phyloP scores from a whole-genome alignment of 2,329 filamentous ascomycete genomes.

The Penicillium aurantiogriseum region DNA sequence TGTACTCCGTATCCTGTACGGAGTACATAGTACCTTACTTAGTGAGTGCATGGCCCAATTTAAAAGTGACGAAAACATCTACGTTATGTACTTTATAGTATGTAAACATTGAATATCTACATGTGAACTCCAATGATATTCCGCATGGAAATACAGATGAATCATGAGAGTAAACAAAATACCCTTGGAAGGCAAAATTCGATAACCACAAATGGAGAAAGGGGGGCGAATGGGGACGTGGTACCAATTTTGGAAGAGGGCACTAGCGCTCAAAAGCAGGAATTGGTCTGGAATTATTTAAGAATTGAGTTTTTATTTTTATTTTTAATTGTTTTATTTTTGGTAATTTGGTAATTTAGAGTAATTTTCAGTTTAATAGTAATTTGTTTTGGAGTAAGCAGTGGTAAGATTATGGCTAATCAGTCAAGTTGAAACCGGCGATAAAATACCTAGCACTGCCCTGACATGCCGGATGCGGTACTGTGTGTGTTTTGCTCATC shows the following conservation, averaged over 20 bases:
- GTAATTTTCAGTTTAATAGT: neutral
- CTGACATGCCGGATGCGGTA: slow-evolving; percentile 19
- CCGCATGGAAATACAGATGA: neutral
- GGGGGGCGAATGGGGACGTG: slow-evolving; percentile 2
- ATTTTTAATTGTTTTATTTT: neutral
- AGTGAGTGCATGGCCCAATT: neutral
- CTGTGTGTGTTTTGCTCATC: slow-evolving; percentile 15
- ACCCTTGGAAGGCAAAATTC: neutral
- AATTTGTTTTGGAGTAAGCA: neutral
- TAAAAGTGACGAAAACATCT: neutral
- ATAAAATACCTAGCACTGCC: slow-evolving; percentile 4
- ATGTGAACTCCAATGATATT: neutral
- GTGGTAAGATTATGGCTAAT: neutral
- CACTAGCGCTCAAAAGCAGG: slow-evolving; percentile 14
- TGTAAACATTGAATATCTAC: neutral
- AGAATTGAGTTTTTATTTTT: neutral
- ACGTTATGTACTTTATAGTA: neutral
- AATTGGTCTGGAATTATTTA: slow-evolving; percentile 6
- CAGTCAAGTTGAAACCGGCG: neutral
- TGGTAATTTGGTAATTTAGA: neutral
- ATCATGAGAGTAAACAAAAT: neutral
- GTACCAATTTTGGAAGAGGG: neutral
- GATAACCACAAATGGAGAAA: slow-evolving; percentile 14
- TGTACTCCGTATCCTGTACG: neutral
- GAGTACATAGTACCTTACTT: neutral